Base-by-base conservation (phyloP, 1,139 yeast species). In the Yamadazyma sp. region DNA sequence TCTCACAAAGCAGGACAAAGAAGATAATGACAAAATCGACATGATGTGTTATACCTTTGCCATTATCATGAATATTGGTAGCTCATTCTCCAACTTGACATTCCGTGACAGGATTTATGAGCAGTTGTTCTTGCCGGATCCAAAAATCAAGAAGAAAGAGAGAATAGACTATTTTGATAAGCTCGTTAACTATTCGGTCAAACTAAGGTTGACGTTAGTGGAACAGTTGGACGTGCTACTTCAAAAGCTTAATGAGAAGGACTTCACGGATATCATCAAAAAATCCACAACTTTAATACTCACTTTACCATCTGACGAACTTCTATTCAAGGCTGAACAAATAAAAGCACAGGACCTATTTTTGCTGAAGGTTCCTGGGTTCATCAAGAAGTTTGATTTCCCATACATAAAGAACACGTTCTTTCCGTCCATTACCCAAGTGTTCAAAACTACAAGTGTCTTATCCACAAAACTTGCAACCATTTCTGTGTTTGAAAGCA, bases 381-480 rank as follows among this genome's bases (percentile, higher is more conserved):
- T 78, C 31, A 57, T 78, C 2, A 70, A 64, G 8, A 68, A 75
- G 35, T 64, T 84, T 35, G 94, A 82, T 39, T 86, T 87, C 53
- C 78, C 90, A 6, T 77, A 82, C 25, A 71, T 88, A 39, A 88
- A 90, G 49, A 82, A 81, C 49, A 77, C 78, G 13, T 67, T 88
- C 13, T 78, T 86, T 56, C 96, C 96, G 1, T 64, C 80, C 30
- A 68, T 89, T 17, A 77, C 88, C 29, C 76, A 74, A 31, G 76
- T 87, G 3, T 90, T 89, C 60, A 78, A 87, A 29, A 85, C 88
- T 32, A 90, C 97, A 0, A 86, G 94, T 0, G 78, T 92, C 29
- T 64, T 89, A 29, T 80, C 86, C 3, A 86, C 90, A 22, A 89
- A 92, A 51, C 67, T 83, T 24, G 73, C 80, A 11, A 78, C 95